phyloP scores from a whole-genome alignment of 106 monocot genomes.

The Dioscorea alata region DNA sequence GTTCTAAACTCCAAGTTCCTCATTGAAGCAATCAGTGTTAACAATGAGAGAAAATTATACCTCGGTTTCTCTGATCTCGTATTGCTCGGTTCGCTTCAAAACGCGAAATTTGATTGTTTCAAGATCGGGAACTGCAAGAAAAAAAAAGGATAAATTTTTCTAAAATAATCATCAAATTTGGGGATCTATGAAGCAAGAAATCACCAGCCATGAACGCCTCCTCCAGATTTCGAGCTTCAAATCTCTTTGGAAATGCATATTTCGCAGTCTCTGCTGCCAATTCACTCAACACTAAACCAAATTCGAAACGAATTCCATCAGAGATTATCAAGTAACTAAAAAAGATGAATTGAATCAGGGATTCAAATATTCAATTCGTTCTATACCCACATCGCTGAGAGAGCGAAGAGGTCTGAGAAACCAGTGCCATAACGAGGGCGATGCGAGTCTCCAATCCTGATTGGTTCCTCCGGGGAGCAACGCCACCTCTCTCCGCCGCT shows the following conservation, averaged over 20 bases:
- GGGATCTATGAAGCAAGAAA: background rate
- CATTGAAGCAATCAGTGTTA: too few species aligned
- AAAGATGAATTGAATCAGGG: background rate
- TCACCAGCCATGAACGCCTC: conserved; percentile 75
- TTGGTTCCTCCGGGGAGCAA: conserved; percentile 6
- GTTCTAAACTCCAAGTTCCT: too few species aligned
- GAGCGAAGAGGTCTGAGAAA: conserved; percentile 40
- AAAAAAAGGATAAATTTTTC: background rate
- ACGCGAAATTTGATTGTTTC: conserved; percentile 56
- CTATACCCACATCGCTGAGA: conserved; percentile 40
- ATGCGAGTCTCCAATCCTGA: conserved; percentile 48
- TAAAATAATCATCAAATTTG: background rate
- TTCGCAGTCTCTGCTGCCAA: conserved; percentile 46
- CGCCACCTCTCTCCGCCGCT: conserved; percentile 5
- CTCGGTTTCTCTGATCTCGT: conserved; percentile 87
- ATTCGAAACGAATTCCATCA: background rate
- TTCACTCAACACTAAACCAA: conserved; percentile 35
- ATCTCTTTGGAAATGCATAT: conserved; percentile 48
- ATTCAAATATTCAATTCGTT: background rate
- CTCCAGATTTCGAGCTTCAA: conserved; percentile 54
- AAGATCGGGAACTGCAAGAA: conserved; percentile 55
- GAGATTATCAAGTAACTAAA: too few species aligned
- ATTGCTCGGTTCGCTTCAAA: conserved; percentile 41
- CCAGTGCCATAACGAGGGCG: conserved; percentile 66
- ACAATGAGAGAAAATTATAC: conserved; percentile 14